Base-by-base conservation (phyloP, 2,329 filamentous ascomycete genomes). In the Aspergillus thermomutatus region DNA sequence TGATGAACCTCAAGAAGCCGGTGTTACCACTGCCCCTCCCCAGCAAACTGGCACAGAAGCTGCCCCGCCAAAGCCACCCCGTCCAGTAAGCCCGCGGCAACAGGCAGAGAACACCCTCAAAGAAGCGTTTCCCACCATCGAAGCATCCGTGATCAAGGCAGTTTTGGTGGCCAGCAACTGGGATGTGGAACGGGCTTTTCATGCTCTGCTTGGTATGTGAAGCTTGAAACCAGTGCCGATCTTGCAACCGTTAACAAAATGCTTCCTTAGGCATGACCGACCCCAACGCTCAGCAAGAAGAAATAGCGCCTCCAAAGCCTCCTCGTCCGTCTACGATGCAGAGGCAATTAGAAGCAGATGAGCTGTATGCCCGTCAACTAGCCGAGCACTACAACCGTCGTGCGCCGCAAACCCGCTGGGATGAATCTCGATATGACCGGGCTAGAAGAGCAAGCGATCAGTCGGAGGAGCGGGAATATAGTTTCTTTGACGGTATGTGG, bases 161-260 rank as follows among this genome's bases (percentile, higher is more conserved):
- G 89, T 99, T 0, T 78, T 99, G 62, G 82, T 84, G 25, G 94
- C 94, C 14, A 97, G 94, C 72, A 83, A 87, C 57, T 93, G 92
- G 58, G 86, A 88, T 68, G 87, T 97, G 49, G 94, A 99, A 74
- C 90, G 91, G 31, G 93, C 94, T 14, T 99, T 99, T 78, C 94
- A 97, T 77, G 94, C 94, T 37, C 82, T 99, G 46, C 82, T 99
- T 47, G 90, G 90, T 91, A 80, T 60, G 82, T 68, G 26, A 14
- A 25, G 19, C 41, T 37, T 27, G 25, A 19, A 21, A 27, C 28
- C 19, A 14, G 19, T 27, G 37, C 28, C 40, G 57, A 27, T 53
- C 17, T 27, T 34, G 25, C 45, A 46, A 19, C 49, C 37, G 49
- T 51, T 46, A 49, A 45, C 50, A 53, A 27, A 27, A 59, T 43